These are phyloP conservation scores for Pelagomonas calceolata DNA, from an alignment of 108 stramenopile species.

Conservation along the genomic window DNA sequence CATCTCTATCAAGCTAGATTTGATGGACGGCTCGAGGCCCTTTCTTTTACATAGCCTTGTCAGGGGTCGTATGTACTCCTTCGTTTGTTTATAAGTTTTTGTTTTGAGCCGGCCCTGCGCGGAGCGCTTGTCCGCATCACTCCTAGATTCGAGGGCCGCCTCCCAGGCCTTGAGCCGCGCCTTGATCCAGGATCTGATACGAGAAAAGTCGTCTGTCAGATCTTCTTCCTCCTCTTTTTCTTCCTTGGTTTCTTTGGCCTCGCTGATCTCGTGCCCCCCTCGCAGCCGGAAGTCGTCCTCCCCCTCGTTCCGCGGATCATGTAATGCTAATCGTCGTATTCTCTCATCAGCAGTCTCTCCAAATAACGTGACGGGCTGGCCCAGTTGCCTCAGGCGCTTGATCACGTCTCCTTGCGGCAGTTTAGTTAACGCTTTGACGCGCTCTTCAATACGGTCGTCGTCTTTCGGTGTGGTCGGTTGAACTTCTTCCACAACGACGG, in stretches of 20 bases:
- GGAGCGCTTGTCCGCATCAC: constrained; percentile 45
- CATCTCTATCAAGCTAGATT: constrained; percentile 61
- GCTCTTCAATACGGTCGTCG: neutral
- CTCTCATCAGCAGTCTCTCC: neutral
- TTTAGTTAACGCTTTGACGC: neutral
- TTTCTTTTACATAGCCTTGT: constrained; percentile 56
- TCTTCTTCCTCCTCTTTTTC: constrained; percentile 1
- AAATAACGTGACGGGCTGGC: neutral
- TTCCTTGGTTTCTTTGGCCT: neutral
- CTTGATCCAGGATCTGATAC: constrained; percentile 68
- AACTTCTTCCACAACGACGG: neutral
- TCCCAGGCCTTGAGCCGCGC: constrained; percentile 75
- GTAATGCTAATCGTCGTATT: neutral
- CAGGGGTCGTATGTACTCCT: constrained; percentile 86
- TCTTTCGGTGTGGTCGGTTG: neutral
- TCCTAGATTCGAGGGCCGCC: constrained; percentile 52
- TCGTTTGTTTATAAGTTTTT: constrained; percentile 83
- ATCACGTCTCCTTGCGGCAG: neutral
- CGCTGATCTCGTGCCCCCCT: neutral
- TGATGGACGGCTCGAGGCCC: constrained; percentile 37
- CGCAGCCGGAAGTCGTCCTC: constrained; percentile 1
- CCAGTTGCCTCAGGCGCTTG: neutral
- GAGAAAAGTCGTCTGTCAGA: constrained; percentile 32
- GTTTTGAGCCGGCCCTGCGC: constrained; percentile 70
- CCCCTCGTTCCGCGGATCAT: neutral